phyloP scores from a whole-genome alignment of 305 asterid genomes.

The Solanum hybrid region DNA sequence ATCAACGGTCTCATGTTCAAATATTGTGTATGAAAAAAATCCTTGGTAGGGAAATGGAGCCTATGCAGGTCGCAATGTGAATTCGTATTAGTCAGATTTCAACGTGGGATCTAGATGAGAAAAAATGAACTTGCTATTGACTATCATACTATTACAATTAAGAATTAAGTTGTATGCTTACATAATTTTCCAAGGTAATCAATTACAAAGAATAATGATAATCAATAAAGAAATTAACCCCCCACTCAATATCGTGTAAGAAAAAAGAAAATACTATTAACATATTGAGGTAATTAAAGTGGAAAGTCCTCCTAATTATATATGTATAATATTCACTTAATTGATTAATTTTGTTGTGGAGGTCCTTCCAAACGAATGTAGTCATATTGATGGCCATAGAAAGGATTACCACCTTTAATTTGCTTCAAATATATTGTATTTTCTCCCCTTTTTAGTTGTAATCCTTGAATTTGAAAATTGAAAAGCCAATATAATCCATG shows the following conservation, averaged over 20 bases:
- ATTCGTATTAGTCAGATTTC: not conserved
- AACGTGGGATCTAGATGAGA: too few relatives aligned
- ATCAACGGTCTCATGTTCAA: not conserved
- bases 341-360: not conserved
- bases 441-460: slow-evolving; percentile 23
- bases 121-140: not conserved
- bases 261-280: not conserved
- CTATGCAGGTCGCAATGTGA: too few relatives aligned
- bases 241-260: not conserved
- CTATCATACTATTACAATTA: not conserved
- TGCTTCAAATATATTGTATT: slow-evolving; percentile 45
- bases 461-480: slow-evolving; percentile 25
- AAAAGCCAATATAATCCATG: slow-evolving; percentile 54
- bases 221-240: not conserved
- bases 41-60: not conserved
- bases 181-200: not conserved
- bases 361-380: slow-evolving; percentile 72
- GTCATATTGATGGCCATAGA: slow-evolving; percentile 46
- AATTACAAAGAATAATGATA: not conserved
- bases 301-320: not conserved
- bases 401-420: slow-evolving; percentile 21
- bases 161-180: not conserved
- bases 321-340: not conserved
- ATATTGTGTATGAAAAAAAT: not conserved
- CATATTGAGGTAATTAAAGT: not conserved